Base-by-base conservation (phyloP, 2,329 filamentous ascomycete genomes). In the Pseudogymnoascus sp. region DNA sequence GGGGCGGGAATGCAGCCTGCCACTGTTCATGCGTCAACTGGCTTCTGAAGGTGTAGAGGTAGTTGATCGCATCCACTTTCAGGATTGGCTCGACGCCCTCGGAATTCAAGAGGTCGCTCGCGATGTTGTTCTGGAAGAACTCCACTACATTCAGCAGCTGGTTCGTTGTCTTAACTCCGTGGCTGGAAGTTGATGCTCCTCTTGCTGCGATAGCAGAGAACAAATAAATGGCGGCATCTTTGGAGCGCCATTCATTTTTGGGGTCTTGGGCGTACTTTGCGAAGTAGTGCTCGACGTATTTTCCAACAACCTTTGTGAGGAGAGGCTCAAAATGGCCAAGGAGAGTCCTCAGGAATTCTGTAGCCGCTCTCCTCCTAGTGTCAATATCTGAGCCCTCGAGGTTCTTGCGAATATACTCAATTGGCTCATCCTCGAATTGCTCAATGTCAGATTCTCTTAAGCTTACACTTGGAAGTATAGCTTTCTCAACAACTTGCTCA, bases 61-160 rank as follows among this genome's bases (percentile, higher is more conserved):
- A 99, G 74, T 97, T 99, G 80, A 99, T 96, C 15, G 93, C 93
- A 74, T 97, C 94, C 13, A 99, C 93, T 78, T 96, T 96, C 68
- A 96, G 81, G 63, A 99, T 92, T 7, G 92, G 88, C 68, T 96
- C 84, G 1, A 88, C 83, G 2, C 81, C 82, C 31, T 82, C 79
- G 35, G 84, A 79, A n/a, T 83, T 81, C 64, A 96, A 79, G 40
- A 99, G 80, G 73, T 99, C 94, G n/a, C 85, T 82, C 9, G 93
- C 93, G 69, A 99, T 88, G 73, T 97, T 84, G 65, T 89, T 89
- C 72, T 96, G 88, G 79, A 99, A 97, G 76, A 97, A 99, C 57
- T 96, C 89, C 24, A 97, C 87, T 26, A 99, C 89, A 69, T 96
- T 87, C 67, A 97, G 87, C 39, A 88, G 77, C n/a, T 84, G 80